These are phyloP conservation scores for Coniochaeta sp. DNA, from an alignment of 2,329 filamentous ascomycete species.

Conservation along the genomic window DNA sequence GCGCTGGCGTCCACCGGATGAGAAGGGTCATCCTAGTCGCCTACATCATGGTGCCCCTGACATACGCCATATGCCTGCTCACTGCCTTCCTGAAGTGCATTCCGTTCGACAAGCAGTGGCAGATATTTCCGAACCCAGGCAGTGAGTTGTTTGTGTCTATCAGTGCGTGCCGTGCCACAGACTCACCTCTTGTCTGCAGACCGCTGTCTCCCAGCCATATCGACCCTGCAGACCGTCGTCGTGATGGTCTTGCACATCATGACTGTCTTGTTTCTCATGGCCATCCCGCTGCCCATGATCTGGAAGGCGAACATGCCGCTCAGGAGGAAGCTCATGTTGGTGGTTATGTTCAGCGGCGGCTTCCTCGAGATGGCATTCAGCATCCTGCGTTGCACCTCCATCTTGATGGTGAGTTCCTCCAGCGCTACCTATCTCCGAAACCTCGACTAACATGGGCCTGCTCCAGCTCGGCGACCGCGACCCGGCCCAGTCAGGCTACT, in stretches of 20 bases:
- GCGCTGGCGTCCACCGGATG: too few species aligned
- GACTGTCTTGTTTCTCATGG: conserved; percentile 42
- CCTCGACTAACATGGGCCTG: conserved; percentile 6
- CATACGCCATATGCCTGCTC: too few species aligned
- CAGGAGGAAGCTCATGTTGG: conserved; percentile 33
- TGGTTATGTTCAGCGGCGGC: conserved; percentile 42
- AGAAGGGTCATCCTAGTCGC: too few species aligned
- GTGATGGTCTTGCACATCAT: conserved; percentile 38
- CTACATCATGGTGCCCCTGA: too few species aligned
- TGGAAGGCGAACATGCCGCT: conserved; percentile 35
- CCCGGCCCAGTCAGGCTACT: conserved; percentile 24
- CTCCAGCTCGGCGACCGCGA: conserved; percentile 21
- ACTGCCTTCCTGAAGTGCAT: too few species aligned
- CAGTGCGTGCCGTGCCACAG: too few species aligned
- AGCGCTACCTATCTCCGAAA: too few species aligned
- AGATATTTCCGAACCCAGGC: too few species aligned
- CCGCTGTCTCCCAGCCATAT: conserved; percentile 37
- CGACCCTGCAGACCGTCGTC: conserved; percentile 36
- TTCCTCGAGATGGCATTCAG: conserved; percentile 43
- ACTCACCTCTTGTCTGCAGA: too few species aligned
- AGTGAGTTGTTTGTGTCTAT: too few species aligned
- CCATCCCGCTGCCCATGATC: conserved; percentile 41
- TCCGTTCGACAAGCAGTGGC: too few species aligned
- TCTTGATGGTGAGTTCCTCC: conserved; percentile 25
- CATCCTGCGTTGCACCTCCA: conserved; percentile 39